These are phyloP conservation scores for Chamaecrista fasciculata DNA, from an alignment of 306 rosid genomes.

Conservation along the genomic window DNA sequence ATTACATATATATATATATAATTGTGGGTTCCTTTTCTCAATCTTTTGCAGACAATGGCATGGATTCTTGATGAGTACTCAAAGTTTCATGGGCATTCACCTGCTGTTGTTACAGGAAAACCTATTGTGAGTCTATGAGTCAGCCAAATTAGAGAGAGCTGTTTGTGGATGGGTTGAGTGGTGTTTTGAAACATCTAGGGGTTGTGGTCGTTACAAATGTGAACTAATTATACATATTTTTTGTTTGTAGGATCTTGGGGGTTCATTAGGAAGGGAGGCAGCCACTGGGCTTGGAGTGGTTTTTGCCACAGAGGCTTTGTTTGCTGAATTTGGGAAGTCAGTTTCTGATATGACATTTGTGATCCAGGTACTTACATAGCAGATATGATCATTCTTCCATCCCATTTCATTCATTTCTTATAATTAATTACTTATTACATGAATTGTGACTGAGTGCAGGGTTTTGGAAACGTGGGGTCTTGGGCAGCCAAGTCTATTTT, in stretches of 20 bases:
- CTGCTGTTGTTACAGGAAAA: constrained; percentile 77
- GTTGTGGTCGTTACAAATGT: too few relatives aligned
- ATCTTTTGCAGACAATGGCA: constrained; percentile 70
- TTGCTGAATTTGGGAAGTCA: constrained; percentile 60
- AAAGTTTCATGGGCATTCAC: constrained; percentile 77
- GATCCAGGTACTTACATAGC: constrained; percentile 51
- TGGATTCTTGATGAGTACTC: constrained; percentile 87
- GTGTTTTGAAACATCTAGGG: too few relatives aligned
- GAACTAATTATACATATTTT: too few relatives aligned
- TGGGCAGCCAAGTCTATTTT: constrained; percentile 58
- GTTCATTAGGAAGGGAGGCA: constrained; percentile 74
- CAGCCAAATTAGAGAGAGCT: too few relatives aligned
- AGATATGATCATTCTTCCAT: not conserved
- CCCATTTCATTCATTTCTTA: not conserved
- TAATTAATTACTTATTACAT: not conserved
- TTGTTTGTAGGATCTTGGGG: constrained; percentile 63
- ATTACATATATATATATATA: not conserved
- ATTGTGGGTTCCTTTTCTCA: too few relatives aligned
- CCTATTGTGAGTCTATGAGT: constrained; percentile 51
- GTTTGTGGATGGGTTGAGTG: too few relatives aligned
- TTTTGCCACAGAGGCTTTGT: constrained; percentile 65
- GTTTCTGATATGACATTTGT: constrained; percentile 49
- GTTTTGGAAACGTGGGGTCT: constrained; percentile 61
- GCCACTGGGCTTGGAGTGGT: constrained; percentile 71
- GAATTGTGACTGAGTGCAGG: constrained; percentile 35